These are phyloP conservation scores for Trichoderma cornu-damae DNA, from an alignment of 2,329 filamentous ascomycete species.

Conservation along the genomic window DNA sequence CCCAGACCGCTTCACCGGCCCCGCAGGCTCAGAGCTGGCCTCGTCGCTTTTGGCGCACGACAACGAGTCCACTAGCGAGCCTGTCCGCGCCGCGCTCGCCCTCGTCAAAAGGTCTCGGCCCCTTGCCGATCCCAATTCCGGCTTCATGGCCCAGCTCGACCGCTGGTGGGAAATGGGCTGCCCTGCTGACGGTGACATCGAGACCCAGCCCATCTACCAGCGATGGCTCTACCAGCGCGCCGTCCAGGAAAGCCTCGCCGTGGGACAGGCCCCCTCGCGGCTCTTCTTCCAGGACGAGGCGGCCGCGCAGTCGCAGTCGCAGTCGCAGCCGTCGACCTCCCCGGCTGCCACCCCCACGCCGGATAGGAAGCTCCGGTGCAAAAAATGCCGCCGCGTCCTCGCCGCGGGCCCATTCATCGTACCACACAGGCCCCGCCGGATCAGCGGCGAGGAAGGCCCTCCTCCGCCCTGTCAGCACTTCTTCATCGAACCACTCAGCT, in stretches of 20 bases:
- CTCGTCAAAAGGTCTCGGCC: conserved; percentile 66
- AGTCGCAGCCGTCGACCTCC: neutral
- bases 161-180: conserved; percentile 86
- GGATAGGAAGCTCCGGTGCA: conserved; percentile 60
- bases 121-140: conserved; percentile 81
- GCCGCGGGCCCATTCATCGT: conserved; percentile 58
- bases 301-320: neutral
- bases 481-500: conserved; percentile 86
- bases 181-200: conserved; percentile 55
- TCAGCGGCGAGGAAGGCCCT: neutral
- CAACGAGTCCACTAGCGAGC: conserved; percentile 39
- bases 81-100: conserved; percentile 58
- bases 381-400: conserved; percentile 74
- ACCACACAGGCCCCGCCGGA: conserved; percentile 45
- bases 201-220: conserved; percentile 71
- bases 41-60: conserved; percentile 13
- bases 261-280: conserved; percentile 73
- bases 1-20: conserved; percentile 46
- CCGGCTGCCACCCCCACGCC: conserved; percentile 20
- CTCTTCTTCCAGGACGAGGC: conserved; percentile 76
- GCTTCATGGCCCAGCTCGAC: conserved; percentile 84
- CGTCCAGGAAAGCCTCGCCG: conserved; percentile 56
- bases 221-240: conserved; percentile 57
- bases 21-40: conserved; percentile 18
- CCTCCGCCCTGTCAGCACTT: conserved; percentile 65